These are phyloP conservation scores for Rhypophila decipiens DNA, from an alignment of 495 filamentous ascomycete genomes.

Conservation along the genomic window DNA sequence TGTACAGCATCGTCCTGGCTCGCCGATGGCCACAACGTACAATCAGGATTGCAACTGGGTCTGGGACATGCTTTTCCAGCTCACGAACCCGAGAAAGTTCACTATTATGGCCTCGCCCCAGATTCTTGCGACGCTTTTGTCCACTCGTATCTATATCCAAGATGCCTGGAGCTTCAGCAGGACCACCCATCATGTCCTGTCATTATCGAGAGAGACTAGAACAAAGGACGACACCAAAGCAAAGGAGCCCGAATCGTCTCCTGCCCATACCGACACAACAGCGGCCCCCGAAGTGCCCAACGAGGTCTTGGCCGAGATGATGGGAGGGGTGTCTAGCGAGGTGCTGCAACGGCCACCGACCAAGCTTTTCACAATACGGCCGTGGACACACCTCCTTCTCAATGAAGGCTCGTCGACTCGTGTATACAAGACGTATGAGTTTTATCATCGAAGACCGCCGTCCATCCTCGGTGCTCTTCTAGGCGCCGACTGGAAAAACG, in stretches of 20 bases:
- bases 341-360: not conserved
- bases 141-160: conserved; percentile 27
- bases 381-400: conserved; percentile 35
- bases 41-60: conserved; percentile 26
- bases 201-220: conserved; percentile 15
- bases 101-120: conserved; percentile 37
- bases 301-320: too few species aligned
- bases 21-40: conserved; percentile 1
- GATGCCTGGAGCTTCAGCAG: conserved; percentile 33
- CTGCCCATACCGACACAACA: not conserved
- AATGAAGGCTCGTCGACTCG: conserved; percentile 37
- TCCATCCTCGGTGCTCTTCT: conserved; percentile 34
- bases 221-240: not conserved
- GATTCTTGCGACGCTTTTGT: conserved; percentile 33
- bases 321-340: too few species aligned
- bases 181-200: conserved; percentile 39
- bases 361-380: conserved; percentile 28
- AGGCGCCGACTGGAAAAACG: conserved; percentile 26
- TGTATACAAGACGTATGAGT: conserved; percentile 33
- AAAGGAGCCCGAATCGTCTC: not conserved
- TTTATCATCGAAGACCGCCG: conserved; percentile 29
- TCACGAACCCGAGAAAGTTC: conserved; percentile 35
- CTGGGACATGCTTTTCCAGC: conserved; percentile 37
- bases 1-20: not conserved
- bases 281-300: not conserved